Evolutionary conservation across 1,139 yeast genomes (phyloP), one percentile per base, ranked within the genome.

Genomic region (Saccharomyces pastorianus): DNA sequence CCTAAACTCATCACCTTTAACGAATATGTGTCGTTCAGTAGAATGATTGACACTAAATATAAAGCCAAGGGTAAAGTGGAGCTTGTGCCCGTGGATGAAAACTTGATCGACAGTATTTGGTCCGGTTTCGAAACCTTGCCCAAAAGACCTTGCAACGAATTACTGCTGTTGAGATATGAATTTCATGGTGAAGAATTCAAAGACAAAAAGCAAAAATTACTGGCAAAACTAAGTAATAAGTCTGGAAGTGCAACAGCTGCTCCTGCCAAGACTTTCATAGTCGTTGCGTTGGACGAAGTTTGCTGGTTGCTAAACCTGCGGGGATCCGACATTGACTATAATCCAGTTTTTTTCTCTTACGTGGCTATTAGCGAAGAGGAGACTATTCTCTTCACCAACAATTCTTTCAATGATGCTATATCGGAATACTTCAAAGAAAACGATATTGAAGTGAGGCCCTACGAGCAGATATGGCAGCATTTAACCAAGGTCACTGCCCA

Each of bases 291-390:
- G 57, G 99, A 93, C 72, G 96, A 93, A 66, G 80, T 91, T 58
- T 96, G 97, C 6, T 91, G 97, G 98, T 73, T 90, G 55, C 79
- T 90, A 67, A 93, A 93, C 66, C 75, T 93, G 60, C 80, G 98
- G 62, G 98, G 98, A 20, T 75, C 79, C 44, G 95, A 88, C 68
- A 88, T 93, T 59, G 86, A 83, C 46, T 95, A 76, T 71, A 93
- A 91, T 67, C 99, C 99, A 1, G 93, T 95, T 14, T 95, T 95
- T 69, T 90, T 81, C 73, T 77, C 95, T 50, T 93, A 88, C 67
- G 76, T 89, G 56, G 75, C 89, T 17, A 74, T 90, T 20, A 78
- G 81, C 23, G 77, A 75, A 26, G 73, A 74, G 14, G 74, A 76
- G 17, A 79, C 83, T n/a, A 70, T 73, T 2, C 74, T 93, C 50